Evolutionary conservation across 1,284 basidiomycete genomes (phyloP).

Genomic region (Marasmius tenuissimus): DNA sequence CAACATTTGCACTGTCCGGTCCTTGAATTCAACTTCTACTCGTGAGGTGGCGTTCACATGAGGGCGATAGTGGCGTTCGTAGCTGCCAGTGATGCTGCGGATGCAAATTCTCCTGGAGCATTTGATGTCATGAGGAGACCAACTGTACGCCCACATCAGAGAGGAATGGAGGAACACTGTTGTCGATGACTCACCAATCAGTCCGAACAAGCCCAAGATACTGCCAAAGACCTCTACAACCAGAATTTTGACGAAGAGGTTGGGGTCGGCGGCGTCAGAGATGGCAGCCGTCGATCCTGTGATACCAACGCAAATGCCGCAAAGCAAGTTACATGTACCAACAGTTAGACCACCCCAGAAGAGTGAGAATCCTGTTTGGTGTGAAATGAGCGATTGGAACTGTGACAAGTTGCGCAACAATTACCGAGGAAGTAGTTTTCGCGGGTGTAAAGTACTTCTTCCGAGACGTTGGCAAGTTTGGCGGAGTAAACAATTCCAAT

Average conservation of each 20-base stretch:
- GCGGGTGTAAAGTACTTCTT: constrained; percentile 69
- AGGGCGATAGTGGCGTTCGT: constrained; percentile 5
- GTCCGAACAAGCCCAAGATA: constrained; percentile 87
- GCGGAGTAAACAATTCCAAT: constrained; percentile 93
- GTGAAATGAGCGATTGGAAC: neutral
- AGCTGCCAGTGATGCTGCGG: constrained; percentile 29
- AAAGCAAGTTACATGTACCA: constrained; percentile 89
- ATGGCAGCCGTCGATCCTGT: constrained; percentile 91
- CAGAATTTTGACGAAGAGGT: constrained; percentile 91
- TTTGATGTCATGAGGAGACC: constrained; percentile 65
- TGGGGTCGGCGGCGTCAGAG: constrained; percentile 90
- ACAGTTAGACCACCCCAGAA: constrained; percentile 96
- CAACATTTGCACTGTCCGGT: neutral
- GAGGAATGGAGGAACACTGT: neutral
- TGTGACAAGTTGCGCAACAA: neutral
- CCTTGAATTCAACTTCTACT: neutral
- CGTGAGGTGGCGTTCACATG: neutral
- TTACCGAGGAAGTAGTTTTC: constrained; percentile 90
- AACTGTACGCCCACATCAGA: constrained; percentile 37
- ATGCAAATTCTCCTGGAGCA: constrained; percentile 52
- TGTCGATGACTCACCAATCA: constrained; percentile 73
- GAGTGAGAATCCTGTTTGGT: constrained; percentile 72
- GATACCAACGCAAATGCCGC: constrained; percentile 88
- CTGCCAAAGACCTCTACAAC: constrained; percentile 95
- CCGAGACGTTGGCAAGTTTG: constrained; percentile 66